Evolutionary conservation across 768 basidiomycete genomes (phyloP), one percentile per base, ranked within the genome.

Genomic region (Collybiopsis luxurians): DNA sequence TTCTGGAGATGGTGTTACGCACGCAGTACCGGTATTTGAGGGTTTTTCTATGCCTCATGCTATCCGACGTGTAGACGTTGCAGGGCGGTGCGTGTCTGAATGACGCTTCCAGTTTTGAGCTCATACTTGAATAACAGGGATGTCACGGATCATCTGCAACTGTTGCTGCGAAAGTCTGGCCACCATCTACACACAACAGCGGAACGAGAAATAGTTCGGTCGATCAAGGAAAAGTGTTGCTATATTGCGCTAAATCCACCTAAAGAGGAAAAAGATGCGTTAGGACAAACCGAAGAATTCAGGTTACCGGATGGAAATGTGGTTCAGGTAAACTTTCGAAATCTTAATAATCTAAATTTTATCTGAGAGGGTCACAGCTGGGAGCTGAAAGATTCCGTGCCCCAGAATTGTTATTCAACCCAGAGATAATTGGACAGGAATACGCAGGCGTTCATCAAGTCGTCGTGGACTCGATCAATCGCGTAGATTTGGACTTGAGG

Each of bases 21-120:
- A 99, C 60, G 93, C 97, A 13, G 97, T 99, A 2, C 97, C 97
- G 3, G 95, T 99, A 17, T 99, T 95, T 66, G 97, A 99, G 67
- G 97, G 97, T 0, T 98, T 98, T 77, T 95, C 94, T 5, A 98
- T 98, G 93, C 95, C 95, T 42, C 95, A 98, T 69, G 96, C 97
- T 39, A 95, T 98, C 62, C 86, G 94, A 40, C 82, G 97, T 63
- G 90, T 99, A 44, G 97, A 99, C 68, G 85, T 99, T 15, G 97
- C 97, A 36, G 97, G 97, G 70, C 83, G 95, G 93, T 92, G 68
- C 61, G 79, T 52, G 45, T 34, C 23, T 45, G 24, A 19, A 10
- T 46, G 56, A 30, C 15, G 7, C 42, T 42, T 13, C 4, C 17
- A n/a, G 12, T 34, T 30, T 42, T 24, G 24, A n/a, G 19, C 36